Evolutionary conservation across 2,329 filamentous ascomycete genomes (phyloP), one percentile per base, ranked within the genome.

Genomic region (Penicillium sp.): DNA sequence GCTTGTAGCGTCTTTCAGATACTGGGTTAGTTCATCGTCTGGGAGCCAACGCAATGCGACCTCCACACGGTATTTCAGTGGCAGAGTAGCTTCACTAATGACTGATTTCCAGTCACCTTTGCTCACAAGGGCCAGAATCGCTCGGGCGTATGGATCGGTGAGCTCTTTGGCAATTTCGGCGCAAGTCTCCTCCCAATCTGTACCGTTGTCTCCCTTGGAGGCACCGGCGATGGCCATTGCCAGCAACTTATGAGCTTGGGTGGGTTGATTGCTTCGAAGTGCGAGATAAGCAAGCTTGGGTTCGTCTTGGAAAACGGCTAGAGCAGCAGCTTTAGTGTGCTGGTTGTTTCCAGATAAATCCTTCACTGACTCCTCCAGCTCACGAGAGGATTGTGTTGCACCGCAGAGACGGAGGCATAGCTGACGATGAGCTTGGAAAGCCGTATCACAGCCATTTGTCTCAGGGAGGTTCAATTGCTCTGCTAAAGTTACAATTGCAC

Each of bases 161-260:
- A 82, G 77, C 58, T 84, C 80, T 53, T 80, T 80, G 19, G 79
- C 78, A 66, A 85, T 81, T 69, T 81, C 82, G 10, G 75, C 69
- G 54, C 82, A 83, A 36, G 82, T 79, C 53, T 83, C 78, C 54
- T 80, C 75, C 72, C 83, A 83, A 40, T 81, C 79, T 28, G 77
- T 70, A 49, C 80, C 80, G 27, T 77, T 73, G 2, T 73, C 67
- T 4, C 69, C 70, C 52, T 71, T 75, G 8, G 69, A 65, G 14
- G 71, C 68, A 14, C 74, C 72, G 6, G 73, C 72, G 49, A 78
- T 73, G 9, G 75, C 75, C 69, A 78, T 75, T 1, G 83, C 75
- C 13, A 80, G 74, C 46, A 80, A 76, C 48, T 79, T 78, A 47
- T 81, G 76, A 3, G 80, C 77, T 72, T 83, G 54, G 61, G 72